Base-by-base conservation (phyloP, 2,329 filamentous ascomycete genomes). In the Knufia fluminis region DNA sequence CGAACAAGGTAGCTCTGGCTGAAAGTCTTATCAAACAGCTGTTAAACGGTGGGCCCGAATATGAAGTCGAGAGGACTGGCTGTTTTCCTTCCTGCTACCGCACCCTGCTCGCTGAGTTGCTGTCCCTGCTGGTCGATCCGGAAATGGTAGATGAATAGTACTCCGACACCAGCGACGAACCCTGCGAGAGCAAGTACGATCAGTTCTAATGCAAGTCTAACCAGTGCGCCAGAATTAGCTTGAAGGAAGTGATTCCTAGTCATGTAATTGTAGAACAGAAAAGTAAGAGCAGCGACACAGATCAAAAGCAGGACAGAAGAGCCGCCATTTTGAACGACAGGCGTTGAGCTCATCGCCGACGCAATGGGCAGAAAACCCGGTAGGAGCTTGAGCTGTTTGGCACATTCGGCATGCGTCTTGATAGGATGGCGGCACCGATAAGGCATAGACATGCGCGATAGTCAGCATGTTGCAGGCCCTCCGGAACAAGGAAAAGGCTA, bases 51-150 rank as follows among this genome's bases (percentile, higher is more conserved):
- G n/a, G n/a, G n/a, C 12, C 19, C 2, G 2, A 33, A 4, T 33
- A 26, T 26, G n/a, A 48, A 48, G 20, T 48, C 45, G 24, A 48
- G 35, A 4, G 44, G 44, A 39, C 45, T 17, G 10, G 33, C 23
- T 10, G 23, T 9, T 16, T 17, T 48, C 14, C 35, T 39, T 4
- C 33, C 33, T 8, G 23, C 19, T 8, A 28, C 14, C 9, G 22
- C 22, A 10, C 33, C 33, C 14, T 22, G 23, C 14, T 39, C 45
- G 12, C 45, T 40, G 9, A 39, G 20, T 20, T 40, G 4, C 19
- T 48, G 45, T 8, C 22, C 7, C 3, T 40, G 33, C 16, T 36
- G 44, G 19, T 48, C 45, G 16, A 40, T 22, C 22, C 45, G 45
- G 19, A 35, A 22, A 20, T 48, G 45, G 23, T 20, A 48, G 2